phyloP scores from a whole-genome alignment of 208 protist genomes.

The Sergeia podlipaevii region DNA sequence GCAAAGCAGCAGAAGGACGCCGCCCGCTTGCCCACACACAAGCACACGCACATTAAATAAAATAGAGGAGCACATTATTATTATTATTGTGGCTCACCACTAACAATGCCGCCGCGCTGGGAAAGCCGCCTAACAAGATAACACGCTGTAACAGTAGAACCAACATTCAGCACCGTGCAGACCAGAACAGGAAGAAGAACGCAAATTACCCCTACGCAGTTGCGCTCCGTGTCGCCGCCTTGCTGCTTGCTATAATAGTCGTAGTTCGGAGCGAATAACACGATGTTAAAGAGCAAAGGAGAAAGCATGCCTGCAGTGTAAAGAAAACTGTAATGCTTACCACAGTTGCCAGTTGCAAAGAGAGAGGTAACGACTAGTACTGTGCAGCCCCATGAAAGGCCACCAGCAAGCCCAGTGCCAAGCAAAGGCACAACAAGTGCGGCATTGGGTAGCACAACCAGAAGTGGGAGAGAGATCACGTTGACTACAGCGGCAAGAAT shows the following conservation, averaged over 20 bases:
- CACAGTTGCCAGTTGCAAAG: constrained; percentile 58
- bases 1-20: too few relatives aligned
- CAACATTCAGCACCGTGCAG: constrained; percentile 46
- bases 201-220: constrained; percentile 55
- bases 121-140: constrained; percentile 30
- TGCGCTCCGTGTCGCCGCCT: constrained; percentile 15
- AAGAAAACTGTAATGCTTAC: constrained; percentile 80
- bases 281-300: constrained; percentile 75
- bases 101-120: constrained; percentile 14
- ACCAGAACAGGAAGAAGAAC: constrained; percentile 44
- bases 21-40: too few relatives aligned
- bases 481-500: constrained; percentile 60
- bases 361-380: constrained; percentile 67
- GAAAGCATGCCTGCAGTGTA: constrained; percentile 83
- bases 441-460: constrained; percentile 25
- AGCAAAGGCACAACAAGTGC: constrained; percentile 68
- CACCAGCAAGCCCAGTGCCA: constrained; percentile 62
- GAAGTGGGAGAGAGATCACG: constrained; percentile 53
- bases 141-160: constrained; percentile 34
- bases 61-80: not conserved
- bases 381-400: constrained; percentile 75
- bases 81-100: not conserved
- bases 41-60: too few relatives aligned
- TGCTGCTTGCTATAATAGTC: constrained; percentile 53
- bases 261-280: constrained; percentile 67